A percentile compares a stretch with the other conserved stretches of the same genome.
These are phyloP conservation scores for Ilyonectria destructans DNA, from an alignment of 2,329 filamentous ascomycete genomes.

Conservation along the genomic window DNA sequence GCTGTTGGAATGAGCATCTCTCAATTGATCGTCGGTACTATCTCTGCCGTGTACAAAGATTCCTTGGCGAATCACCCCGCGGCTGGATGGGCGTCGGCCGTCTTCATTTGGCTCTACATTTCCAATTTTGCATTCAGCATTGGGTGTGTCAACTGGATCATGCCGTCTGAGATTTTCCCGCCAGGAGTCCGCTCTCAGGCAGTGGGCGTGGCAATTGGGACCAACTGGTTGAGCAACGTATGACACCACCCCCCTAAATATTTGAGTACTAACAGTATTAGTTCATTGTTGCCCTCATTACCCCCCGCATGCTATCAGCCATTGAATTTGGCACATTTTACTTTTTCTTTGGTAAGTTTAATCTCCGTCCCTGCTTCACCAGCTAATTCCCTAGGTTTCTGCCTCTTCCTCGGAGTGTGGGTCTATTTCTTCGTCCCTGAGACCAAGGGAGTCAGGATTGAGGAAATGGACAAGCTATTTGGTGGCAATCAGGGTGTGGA, in stretches of 20 bases:
- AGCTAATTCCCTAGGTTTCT: constrained; percentile 16
- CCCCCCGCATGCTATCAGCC: constrained; percentile 26
- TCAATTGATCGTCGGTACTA: constrained; percentile 33
- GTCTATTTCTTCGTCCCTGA: constrained; percentile 32
- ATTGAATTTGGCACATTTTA: constrained; percentile 34
- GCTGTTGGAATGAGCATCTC: constrained; percentile 31
- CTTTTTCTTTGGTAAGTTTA: constrained; percentile 25
- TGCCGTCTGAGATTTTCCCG: constrained; percentile 28
- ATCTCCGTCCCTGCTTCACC: background rate
- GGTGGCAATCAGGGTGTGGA: constrained; percentile 27
- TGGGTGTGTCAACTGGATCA: constrained; percentile 30
- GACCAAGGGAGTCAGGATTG: constrained; percentile 30
- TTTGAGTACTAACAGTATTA: background rate
- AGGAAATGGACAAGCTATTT: constrained; percentile 29
- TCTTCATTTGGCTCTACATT: constrained; percentile 33
- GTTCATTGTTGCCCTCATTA: constrained; percentile 36
- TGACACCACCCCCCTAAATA: background rate
- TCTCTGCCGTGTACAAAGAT: constrained; percentile 33
- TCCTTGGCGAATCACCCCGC: constrained; percentile 27
- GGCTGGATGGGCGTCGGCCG: constrained; percentile 33
- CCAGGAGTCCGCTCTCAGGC: constrained; percentile 27
- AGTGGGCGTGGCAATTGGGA: constrained; percentile 26
- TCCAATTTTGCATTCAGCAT: constrained; percentile 31
- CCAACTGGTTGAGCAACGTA: constrained; percentile 34
- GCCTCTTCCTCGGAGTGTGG: constrained; percentile 28